Evolutionary conservation across 371 early-diverging fungal species (phyloP), one percentile per base, ranked within the genome.

Genomic region (Basidiobolus meristosporus): DNA sequence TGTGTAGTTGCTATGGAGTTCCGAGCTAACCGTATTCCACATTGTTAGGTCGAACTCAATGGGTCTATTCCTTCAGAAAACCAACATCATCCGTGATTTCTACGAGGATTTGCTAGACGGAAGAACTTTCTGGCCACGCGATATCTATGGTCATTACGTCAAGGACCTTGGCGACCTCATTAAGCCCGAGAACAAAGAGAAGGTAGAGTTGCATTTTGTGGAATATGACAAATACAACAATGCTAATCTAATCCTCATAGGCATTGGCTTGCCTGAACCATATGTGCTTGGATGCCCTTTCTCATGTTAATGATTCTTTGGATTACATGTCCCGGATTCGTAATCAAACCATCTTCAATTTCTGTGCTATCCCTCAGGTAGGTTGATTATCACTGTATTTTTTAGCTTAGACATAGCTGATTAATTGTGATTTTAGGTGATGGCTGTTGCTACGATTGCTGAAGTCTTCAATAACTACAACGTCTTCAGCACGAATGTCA

Each of bases 1-100:
- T 5, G 26, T 26, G 9, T 26, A 5, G 9, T 9, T 9, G 19
- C 14, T 17, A 18, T 22, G n/a, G n/a, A n/a, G n/a, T 11, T 26
- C 5, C 5, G 19, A 31, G 36, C 9, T 46, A 16, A 15, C n/a
- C 10, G 9, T 36, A 14, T 17, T 46, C 41, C 16, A 26, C 31
- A 28, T 12, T 45, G 28, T 11, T 39, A 47, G 43, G 42, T 77
- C 91, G 41, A 89, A 90, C 57, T 64, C 76, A 30, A 90, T 96
- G 90, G 95, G 95, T n/a, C 62, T 89, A 42, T 90, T 92, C 53
- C 59, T 96, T 49, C 93, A 96, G 67, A 93, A 93, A 70, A 78
- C 82, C 30, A 93, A 93, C 54, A 92, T 96, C 43, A 78, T 87
- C 17, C 84, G 95, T 38, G 97, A 96, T 54, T 91, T 71, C 47